phyloP scores from a whole-genome alignment of 2,329 filamentous ascomycete species.

The Fusarium sp. region DNA sequence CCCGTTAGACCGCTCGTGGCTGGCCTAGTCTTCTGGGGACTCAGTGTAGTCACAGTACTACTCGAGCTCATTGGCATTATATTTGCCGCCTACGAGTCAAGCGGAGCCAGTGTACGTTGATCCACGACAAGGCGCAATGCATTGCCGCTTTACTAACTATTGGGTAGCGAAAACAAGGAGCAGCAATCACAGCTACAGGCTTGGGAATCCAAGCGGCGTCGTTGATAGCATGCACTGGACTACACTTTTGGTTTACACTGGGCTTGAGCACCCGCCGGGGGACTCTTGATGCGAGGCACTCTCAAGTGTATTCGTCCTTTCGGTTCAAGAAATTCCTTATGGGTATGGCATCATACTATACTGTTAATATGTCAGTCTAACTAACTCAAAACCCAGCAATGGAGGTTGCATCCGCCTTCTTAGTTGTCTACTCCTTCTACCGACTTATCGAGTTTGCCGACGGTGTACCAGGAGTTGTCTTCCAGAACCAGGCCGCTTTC shows the following conservation, averaged over 20 bases:
- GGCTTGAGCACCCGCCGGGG: constrained; percentile 53
- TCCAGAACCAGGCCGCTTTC: constrained; percentile 53
- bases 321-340: constrained; percentile 58
- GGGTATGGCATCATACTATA: constrained; percentile 50
- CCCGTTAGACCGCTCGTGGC: constrained; percentile 51
- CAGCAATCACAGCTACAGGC: constrained; percentile 57
- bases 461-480: constrained; percentile 50
- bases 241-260: constrained; percentile 56
- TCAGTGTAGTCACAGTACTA: constrained; percentile 51
- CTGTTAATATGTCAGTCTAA: neutral
- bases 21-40: constrained; percentile 49
- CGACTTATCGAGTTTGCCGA: constrained; percentile 54
- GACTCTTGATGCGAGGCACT: constrained; percentile 53
- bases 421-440: constrained; percentile 56
- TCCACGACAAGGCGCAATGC: neutral
- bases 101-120: constrained; percentile 50
- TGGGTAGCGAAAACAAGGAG: constrained; percentile 49
- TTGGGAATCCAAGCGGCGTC: constrained; percentile 57
- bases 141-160: constrained; percentile 27
- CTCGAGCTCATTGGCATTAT: constrained; percentile 56
- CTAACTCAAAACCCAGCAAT: constrained; percentile 47
- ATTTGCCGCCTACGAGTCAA: constrained; percentile 52
- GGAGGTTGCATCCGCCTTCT: constrained; percentile 51
- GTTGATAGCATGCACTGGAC: constrained; percentile 53
- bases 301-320: constrained; percentile 54